Evolutionary conservation across 768 basidiomycete genomes (phyloP).

Genomic region (Megacollybia marginata): DNA sequence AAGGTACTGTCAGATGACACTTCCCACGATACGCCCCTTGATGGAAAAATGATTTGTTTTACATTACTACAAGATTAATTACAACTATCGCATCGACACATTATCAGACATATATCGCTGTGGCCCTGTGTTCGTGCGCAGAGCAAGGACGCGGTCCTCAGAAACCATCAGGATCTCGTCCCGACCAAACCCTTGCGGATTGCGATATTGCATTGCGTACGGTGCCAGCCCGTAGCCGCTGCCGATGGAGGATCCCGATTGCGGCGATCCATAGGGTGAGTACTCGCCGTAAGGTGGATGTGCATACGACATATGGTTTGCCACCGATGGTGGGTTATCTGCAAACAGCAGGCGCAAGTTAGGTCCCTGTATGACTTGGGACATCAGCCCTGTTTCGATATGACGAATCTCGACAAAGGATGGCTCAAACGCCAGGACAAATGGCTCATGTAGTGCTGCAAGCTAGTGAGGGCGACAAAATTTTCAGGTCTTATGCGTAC

Average conservation of each 20-base stretch:
- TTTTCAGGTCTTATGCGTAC: constrained; percentile 43
- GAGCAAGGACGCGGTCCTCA: constrained; percentile 75
- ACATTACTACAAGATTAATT: no score
- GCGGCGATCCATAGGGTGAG: constrained; percentile 2
- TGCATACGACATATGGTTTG: constrained; percentile 40
- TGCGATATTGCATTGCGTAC: constrained; percentile 25
- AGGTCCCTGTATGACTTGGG: constrained; percentile 92
- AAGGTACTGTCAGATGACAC: neutral
- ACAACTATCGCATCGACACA: no score
- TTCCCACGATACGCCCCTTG: neutral
- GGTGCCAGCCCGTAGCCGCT: constrained; percentile 21
- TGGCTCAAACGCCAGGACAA: constrained; percentile 93
- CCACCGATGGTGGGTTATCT: constrained; percentile 83
- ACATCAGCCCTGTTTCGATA: constrained; percentile 85
- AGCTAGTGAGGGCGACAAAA: neutral
- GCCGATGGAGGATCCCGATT: neutral
- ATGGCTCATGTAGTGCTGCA: constrained; percentile 90
- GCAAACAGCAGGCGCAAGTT: constrained; percentile 89
- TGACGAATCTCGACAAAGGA: constrained; percentile 95
- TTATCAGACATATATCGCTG: constrained; percentile 36
- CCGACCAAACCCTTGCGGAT: constrained; percentile 43
- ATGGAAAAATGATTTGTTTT: no score
- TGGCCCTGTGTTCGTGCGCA: constrained; percentile 42
- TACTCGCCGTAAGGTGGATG: constrained; percentile 16
- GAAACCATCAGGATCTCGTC: constrained; percentile 89